Evolutionary conservation across 2,329 filamentous ascomycete species (phyloP), one percentile per base, ranked within the genome.

Genomic region (Diatrype stigma): DNA sequence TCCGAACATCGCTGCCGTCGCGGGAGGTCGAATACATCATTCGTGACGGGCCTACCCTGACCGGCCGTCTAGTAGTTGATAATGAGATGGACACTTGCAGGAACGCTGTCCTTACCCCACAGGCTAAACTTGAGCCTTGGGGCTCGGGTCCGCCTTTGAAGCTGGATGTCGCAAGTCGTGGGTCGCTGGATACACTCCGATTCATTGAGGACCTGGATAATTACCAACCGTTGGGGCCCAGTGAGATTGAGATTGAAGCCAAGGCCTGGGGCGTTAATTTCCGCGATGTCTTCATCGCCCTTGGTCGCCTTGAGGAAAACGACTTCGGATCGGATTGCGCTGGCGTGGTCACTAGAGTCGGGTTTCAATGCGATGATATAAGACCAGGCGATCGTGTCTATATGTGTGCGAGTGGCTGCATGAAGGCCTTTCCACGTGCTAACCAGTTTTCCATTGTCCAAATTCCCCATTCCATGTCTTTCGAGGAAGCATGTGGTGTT

Each of bases 21-120:
- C 22, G 44, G 2, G 52, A 54, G 7, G 8, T 51, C 10, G 52
- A 54, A 35, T 54, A 50, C 32, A 21, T 51, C 19, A 22, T 54
- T 16, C 44, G 42, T 3, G 23, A 46, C 8, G 52, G 47, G 4
- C 6, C 19, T 6, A 34, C 48, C n/a, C 17, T 21, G 7, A 51
- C 47, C 23, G 53, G 53, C 5, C 26, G 53, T 4, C 46, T 54
- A 2, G 23, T 47, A 2, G 45, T 46, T 17, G 42, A 49, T 1
- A 7, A 8, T 8, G n/a, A 23, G 4, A n/a, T n/a, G n/a, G n/a
- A n/a, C n/a, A n/a, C n/a, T n/a, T n/a, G n/a, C n/a, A n/a, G n/a
- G n/a, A n/a, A n/a, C n/a, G 12, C 32, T 48, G 3, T 12, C 5
- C 12, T 35, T 42, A 2, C 23, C 19, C 46, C 52, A 1, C 2